A percentile compares a stretch with the other conserved stretches of the same genome.
Evolutionary conservation across 768 basidiomycete genomes (phyloP).

Genomic region (Cystofilobasidium macerans): DNA sequence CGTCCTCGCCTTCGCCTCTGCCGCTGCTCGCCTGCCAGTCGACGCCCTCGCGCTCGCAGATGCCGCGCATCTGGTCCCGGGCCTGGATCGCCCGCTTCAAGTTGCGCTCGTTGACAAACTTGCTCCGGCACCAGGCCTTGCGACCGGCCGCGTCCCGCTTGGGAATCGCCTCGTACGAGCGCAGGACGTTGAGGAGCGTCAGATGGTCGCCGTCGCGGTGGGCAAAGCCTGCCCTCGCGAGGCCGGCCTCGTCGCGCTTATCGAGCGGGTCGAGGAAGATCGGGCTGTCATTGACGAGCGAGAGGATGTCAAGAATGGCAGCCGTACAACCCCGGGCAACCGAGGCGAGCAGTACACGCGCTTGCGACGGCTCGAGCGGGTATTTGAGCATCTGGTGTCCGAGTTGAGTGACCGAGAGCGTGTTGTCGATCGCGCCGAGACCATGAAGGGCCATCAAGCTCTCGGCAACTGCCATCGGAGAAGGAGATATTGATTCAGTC

Average conservation of each 20-base stretch:
- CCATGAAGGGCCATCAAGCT: slow-evolving; percentile 51
- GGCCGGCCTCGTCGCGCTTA: slow-evolving; percentile 53
- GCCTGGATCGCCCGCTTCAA: slow-evolving; percentile 69
- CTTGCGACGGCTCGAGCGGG: slow-evolving; percentile 76
- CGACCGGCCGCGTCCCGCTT: slow-evolving; percentile 36
- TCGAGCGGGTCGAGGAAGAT: slow-evolving; percentile 63
- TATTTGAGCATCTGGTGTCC: slow-evolving; percentile 81
- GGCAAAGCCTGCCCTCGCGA: slow-evolving; percentile 60
- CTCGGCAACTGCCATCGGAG: slow-evolving; percentile 31
- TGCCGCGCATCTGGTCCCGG: slow-evolving; percentile 59
- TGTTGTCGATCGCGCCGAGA: slow-evolving; percentile 63
- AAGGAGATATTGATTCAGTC: background rate
- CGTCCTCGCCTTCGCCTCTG: slow-evolving; percentile 52
- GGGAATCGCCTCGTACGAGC: slow-evolving; percentile 52
- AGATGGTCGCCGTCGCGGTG: slow-evolving; percentile 84
- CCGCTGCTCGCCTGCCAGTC: too few relatives aligned
- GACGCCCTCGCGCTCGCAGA: slow-evolving; percentile 50
- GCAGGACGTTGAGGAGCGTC: slow-evolving; percentile 73
- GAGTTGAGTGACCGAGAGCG: slow-evolving; percentile 54
- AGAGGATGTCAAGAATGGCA: slow-evolving; percentile 74
- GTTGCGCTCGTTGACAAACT: slow-evolving; percentile 72
- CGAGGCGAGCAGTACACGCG: slow-evolving; percentile 70
- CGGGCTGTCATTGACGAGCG: slow-evolving; percentile 67
- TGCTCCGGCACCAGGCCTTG: slow-evolving; percentile 68
- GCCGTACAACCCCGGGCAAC: slow-evolving; percentile 57